Base-by-base conservation (phyloP, 2,329 filamentous ascomycete species). In the Phoma sp. region DNA sequence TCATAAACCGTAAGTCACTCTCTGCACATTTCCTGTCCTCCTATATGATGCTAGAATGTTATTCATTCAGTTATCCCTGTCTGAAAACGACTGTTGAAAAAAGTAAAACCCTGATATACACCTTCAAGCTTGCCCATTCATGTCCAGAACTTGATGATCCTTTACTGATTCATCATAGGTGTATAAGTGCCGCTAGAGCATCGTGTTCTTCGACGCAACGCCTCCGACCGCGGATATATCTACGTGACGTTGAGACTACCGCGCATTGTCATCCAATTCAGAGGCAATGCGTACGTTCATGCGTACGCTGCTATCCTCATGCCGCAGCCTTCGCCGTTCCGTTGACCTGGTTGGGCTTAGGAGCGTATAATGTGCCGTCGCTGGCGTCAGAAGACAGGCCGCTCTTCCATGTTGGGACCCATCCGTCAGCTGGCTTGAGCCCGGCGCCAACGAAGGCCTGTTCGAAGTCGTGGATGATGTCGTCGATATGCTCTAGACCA, bases 401-500 rank as follows among this genome's bases (percentile, higher is more conserved):
- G 10, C 51, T 54, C 45, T 59, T 61, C 55, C 56, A 56, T 6
- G 56, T 62, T 15, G 53, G 56, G 4, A 53, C 53, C 50, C 58
- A 58, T 7, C 47, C 56, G 21, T 59, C 33, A 11, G 58, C 58
- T 18, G 43, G 45, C 43, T 57, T 59, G 4, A 47, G 36, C 4
- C 43, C 26, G 23, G 36, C 30, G 23, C 23, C 25, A 12, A 25
- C 47, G 34, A 62, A 63, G 3, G 57, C 61, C 48, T 67, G 64
- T 20, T 68, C 59, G 38, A 66, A 64, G 34, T 64, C 59, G 32
- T 66, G 55, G 6, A 58, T 59, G 46, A 66, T 64, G 34, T 65
- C 55, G 7, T 62, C 42, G 37, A 65, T 59, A 20, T 67, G 58
- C 48, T 67, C 58, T 11, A 65, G 42, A 5, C 61, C 64, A 2